These are phyloP conservation scores for Scleroderma citrinum DNA, from an alignment of 768 basidiomycete genomes.

Conservation along the genomic window DNA sequence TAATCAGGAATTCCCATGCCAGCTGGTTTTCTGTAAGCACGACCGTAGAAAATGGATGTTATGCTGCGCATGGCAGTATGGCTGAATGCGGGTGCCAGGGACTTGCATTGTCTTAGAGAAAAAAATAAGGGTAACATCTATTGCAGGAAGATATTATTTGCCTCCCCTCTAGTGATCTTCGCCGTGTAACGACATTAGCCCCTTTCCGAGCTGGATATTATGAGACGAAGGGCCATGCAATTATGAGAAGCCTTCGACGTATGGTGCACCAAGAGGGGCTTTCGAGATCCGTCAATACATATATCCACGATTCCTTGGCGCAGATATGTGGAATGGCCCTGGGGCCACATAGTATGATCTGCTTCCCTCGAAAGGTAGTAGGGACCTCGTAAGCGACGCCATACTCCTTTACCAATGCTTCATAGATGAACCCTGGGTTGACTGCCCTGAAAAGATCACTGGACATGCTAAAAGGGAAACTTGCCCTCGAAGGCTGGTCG, in stretches of 20 bases:
- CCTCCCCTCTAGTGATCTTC: conserved; percentile 39
- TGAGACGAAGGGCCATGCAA: neutral
- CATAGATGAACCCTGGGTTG: conserved; percentile 32
- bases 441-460: conserved; percentile 21
- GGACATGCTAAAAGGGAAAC: conserved; percentile 37
- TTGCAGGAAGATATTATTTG: neutral
- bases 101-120: conserved; percentile 25
- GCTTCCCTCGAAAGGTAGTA: conserved; percentile 27
- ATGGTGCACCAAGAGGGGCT: conserved; percentile 31
- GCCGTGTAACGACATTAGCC: conserved; percentile 36
- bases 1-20: conserved; percentile 19
- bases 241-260: neutral
- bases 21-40: conserved; percentile 26
- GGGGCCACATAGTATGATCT: conserved; percentile 37
- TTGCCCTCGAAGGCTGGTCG: conserved; percentile 41
- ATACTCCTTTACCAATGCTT: conserved; percentile 39
- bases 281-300: conserved; percentile 33
- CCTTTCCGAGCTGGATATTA: conserved; percentile 26
- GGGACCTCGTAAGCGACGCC: conserved; percentile 40
- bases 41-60: conserved; percentile 20
- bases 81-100: conserved; percentile 23
- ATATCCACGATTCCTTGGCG: conserved; percentile 42
- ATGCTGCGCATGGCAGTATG: conserved; percentile 19
- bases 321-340: conserved; percentile 47
- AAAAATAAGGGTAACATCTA: neutral